A percentile compares a stretch with the other conserved stretches of the same genome.
Evolutionary conservation across 2,329 filamentous ascomycete genomes (phyloP).

Genomic region (Apiospora pterosperma): DNA sequence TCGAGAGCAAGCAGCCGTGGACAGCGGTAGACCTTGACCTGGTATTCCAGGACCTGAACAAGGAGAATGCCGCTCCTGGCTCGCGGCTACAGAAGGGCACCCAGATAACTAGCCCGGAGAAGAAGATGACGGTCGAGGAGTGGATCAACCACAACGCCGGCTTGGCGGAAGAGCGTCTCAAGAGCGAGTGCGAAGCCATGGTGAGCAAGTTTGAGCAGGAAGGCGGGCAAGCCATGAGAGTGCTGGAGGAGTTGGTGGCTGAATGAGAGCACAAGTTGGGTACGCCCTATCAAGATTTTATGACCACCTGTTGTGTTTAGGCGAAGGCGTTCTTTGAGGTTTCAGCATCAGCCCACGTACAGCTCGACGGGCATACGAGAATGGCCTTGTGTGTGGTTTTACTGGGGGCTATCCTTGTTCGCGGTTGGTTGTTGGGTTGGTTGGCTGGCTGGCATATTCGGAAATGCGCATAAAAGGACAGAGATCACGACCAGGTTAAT

Average conservation of each 20-base stretch:
- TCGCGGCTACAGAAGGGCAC: conserved; percentile 45
- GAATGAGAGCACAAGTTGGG: conserved; percentile 26
- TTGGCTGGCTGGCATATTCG: neutral
- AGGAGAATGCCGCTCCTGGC: conserved; percentile 49
- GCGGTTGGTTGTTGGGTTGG: neutral
- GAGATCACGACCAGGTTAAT: neutral
- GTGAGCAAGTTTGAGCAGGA: conserved; percentile 82
- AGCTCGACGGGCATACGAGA: neutral
- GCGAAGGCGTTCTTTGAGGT: neutral
- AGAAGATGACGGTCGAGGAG: conserved; percentile 87
- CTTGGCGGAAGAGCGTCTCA: conserved; percentile 75
- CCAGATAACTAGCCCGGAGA: conserved; percentile 71
- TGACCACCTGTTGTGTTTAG: neutral
- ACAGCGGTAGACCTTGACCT: conserved; percentile 71
- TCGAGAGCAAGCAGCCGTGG: conserved; percentile 65
- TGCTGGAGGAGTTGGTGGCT: conserved; percentile 68
- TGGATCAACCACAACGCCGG: conserved; percentile 84
- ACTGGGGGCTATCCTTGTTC: neutral
- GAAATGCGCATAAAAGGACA: neutral
- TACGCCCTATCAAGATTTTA: neutral
- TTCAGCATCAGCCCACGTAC: neutral
- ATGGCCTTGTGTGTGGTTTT: neutral
- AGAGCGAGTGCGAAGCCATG: conserved; percentile 76
- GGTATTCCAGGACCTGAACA: conserved; percentile 54
- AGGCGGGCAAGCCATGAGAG: conserved; percentile 72